Conservation (phyloP, 371 early-diverging fungal genomes). For the Thermomucor indicae-seudaticae region DNA sequence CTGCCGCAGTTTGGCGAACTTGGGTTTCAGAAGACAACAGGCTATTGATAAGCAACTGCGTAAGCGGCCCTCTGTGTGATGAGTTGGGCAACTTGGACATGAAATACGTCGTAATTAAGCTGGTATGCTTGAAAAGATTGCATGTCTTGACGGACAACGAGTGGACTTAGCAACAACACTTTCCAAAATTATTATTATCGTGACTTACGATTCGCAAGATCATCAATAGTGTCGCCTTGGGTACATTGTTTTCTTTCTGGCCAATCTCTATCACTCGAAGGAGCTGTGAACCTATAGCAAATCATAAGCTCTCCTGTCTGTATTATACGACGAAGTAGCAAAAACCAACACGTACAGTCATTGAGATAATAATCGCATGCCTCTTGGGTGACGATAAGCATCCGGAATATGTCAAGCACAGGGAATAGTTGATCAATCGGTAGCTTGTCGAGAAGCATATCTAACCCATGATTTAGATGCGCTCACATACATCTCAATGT, state of each 20-base stretch:
- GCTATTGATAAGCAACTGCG: conserved; percentile 56
- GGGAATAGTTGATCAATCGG: conserved; percentile 57
- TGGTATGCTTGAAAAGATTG: conserved; percentile 51
- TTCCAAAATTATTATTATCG: neutral
- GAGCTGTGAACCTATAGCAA: conserved; percentile 7
- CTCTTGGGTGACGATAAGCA: conserved; percentile 40
- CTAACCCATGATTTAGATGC: conserved; percentile 15
- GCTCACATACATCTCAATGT: neutral
- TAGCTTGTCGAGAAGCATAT: conserved; percentile 28
- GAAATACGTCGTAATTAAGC: conserved; percentile 42
- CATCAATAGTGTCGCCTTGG: conserved; percentile 46
- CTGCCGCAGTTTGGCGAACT: conserved; percentile 63
- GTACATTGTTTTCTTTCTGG: conserved; percentile 9
- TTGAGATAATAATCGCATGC: conserved; percentile 43
- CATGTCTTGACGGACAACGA: conserved; percentile 33
- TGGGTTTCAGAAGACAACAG: conserved; percentile 51
- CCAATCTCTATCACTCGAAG: conserved; percentile 8
- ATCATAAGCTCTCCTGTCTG: neutral
- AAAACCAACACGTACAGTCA: conserved; percentile 28
- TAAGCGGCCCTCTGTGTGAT: conserved; percentile 44
- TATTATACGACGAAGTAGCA: neutral
- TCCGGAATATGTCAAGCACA: conserved; percentile 60
- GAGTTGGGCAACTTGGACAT: conserved; percentile 41
- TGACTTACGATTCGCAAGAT: conserved; percentile 47
- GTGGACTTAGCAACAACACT: neutral